Evolutionary conservation across 805 yeast species (phyloP).

Genomic region (Schwanniomyces occidentalis): DNA sequence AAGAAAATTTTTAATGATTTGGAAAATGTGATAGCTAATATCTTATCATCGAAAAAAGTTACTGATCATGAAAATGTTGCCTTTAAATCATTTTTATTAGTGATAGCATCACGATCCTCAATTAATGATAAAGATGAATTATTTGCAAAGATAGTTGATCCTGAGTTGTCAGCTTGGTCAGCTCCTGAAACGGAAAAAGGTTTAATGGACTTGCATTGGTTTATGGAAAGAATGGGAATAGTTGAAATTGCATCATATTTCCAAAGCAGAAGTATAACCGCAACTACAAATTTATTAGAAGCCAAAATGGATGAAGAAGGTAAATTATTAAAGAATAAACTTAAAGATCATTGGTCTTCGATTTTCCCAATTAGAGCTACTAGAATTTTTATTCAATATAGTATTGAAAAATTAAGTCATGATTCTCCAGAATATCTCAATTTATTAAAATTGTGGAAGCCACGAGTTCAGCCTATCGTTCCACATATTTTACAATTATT

Average conservation of each 20-base stretch:
- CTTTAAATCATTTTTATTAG: conserved; percentile 86
- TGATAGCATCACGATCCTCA: conserved; percentile 85
- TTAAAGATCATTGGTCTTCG: conserved; percentile 90
- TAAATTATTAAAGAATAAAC: conserved; percentile 64
- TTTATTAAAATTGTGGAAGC: conserved; percentile 82
- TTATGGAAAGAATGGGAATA: conserved; percentile 95
- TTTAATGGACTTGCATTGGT: conserved; percentile 88
- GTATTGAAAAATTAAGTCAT: conserved; percentile 86
- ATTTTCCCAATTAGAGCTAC: conserved; percentile 96
- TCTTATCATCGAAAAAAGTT: conserved; percentile 67
- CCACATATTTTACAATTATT: conserved; percentile 88
- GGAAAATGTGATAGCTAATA: conserved; percentile 74
- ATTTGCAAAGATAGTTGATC: conserved; percentile 87
- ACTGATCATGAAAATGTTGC: conserved; percentile 92
- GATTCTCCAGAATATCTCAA: conserved; percentile 71
- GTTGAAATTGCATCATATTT: conserved; percentile 92
- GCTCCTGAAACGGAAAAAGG: conserved; percentile 91
- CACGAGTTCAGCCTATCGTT: conserved; percentile 85
- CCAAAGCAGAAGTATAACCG: conserved; percentile 75
- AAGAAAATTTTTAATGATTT: conserved; percentile 78
- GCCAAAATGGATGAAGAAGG: conserved; percentile 93
- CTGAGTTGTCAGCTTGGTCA: conserved; percentile 90
- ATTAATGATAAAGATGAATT: conserved; percentile 71
- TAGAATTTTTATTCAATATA: conserved; percentile 89
- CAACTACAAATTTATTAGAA: conserved; percentile 68